Evolutionary conservation across 1,139 yeast genomes (phyloP).

Genomic region (Torulaspora globosa): DNA sequence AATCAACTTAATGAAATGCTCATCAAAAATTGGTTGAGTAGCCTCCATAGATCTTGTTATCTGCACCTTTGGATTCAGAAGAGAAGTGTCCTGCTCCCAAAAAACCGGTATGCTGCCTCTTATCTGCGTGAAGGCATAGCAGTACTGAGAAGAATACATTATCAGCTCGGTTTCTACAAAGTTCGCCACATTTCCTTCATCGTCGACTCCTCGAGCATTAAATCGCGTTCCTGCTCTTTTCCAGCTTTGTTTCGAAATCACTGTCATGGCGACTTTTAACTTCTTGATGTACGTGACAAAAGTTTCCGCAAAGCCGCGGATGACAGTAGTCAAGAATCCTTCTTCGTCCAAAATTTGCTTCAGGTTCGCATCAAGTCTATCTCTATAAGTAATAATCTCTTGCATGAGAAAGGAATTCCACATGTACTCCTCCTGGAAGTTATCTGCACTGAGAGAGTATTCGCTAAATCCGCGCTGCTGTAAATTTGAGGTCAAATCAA

Average conservation of each 20-base stretch:
- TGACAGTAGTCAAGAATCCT: conserved; percentile 82
- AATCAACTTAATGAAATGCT: conserved; percentile 67
- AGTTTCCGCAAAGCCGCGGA: conserved; percentile 92
- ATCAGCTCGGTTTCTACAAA: conserved; percentile 93
- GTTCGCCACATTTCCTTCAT: conserved; percentile 91
- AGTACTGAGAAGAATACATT: conserved; percentile 51
- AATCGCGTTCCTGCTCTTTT: conserved; percentile 93
- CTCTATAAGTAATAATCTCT: conserved; percentile 70
- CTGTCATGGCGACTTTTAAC: conserved; percentile 59
- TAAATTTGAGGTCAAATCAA: conserved; percentile 79
- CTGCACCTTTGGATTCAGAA: conserved; percentile 78
- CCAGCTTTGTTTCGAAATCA: conserved; percentile 92
- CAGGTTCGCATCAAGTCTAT: conserved; percentile 59
- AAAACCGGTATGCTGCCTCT: conserved; percentile 95
- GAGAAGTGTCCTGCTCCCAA: conserved; percentile 95
- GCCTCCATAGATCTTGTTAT: conserved; percentile 88
- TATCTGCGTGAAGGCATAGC: conserved; percentile 76
- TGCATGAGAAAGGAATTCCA: conserved; percentile 94
- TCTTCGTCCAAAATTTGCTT: conserved; percentile 63
- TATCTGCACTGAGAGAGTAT: conserved; percentile 47
- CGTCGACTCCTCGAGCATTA: conserved; percentile 93
- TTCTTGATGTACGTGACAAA: conserved; percentile 49
- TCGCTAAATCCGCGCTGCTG: conserved; percentile 63
- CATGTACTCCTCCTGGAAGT: conserved; percentile 81
- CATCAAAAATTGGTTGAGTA: conserved; percentile 82